Base-by-base conservation (phyloP, 306 rosid genomes). In the Echinosophora koreensis region DNA sequence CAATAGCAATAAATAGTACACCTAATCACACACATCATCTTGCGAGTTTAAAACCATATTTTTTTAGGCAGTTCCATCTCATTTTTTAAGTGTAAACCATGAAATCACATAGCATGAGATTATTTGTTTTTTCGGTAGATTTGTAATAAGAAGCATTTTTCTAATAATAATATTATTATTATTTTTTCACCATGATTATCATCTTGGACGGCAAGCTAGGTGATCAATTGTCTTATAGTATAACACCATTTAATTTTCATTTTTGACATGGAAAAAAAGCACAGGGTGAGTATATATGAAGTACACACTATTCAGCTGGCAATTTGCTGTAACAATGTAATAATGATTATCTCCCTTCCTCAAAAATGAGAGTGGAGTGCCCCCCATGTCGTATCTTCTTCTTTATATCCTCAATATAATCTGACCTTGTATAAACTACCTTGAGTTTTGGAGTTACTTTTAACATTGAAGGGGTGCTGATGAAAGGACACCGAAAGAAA, bases 141-240 rank as follows among this genome's bases (percentile, higher is more conserved):
- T 0, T 22, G 32, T 30, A 2, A 2, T 2, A 30, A 30, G 32
- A 30, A 30, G 32, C 32, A 30, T 30, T 30, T 30, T 30, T 30
- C 32, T 30, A 30, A 30, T 30, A 30, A 30, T 30, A 30, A 30
- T 30, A 30, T 0, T 30, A 30, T 0, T 22, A 22, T 22, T 22
- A 22, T 34, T 68, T 42, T 8, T 32, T 27, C 0, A 71, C 8
- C 28, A 17, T 56, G 16, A 64, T 56, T 18, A 57, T 71, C 16
- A 9, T 41, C 15, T 56, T 4, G 82, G 86, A 78, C 86, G 88
- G 88, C 88, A 70, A 81, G 44, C 44, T 49, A 74, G 50, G 39
- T 68, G 66, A 9, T 27, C 27, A 63, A 50, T 52, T 77, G 83
- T 81, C 80, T 41, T 71, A 18, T 72, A 10, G 69, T 32, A 51